Evolutionary conservation across 2,329 filamentous ascomycete species (phyloP).

Genomic region (Paecilomyces fulvus): DNA sequence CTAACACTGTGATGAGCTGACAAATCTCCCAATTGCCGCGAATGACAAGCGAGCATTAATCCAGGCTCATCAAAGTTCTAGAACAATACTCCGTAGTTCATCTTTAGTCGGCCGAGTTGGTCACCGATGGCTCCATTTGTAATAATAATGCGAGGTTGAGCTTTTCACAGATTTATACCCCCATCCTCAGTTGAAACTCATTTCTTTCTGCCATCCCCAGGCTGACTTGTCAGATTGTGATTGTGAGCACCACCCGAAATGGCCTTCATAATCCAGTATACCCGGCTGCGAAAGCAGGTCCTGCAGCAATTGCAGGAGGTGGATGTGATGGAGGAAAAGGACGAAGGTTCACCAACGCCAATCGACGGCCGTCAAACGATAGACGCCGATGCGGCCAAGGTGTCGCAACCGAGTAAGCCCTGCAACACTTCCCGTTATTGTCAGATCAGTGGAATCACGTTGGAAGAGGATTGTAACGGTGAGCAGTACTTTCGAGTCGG

Average conservation of each 20-base stretch:
- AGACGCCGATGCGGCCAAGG: neutral
- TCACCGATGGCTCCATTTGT: neutral
- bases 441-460: neutral
- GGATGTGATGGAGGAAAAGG: neutral
- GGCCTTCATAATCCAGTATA: neutral
- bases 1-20: neutral
- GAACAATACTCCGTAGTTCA: neutral
- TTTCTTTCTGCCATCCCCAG: neutral
- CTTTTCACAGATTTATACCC: neutral
- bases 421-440: neutral
- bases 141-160: neutral
- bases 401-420: neutral
- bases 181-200: neutral
- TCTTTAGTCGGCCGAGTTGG: neutral
- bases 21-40: neutral
- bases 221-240: neutral
- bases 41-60: neutral
- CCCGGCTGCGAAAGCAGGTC: neutral
- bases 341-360: neutral
- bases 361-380: no score
- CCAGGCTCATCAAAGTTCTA: neutral
- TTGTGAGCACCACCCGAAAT: neutral
- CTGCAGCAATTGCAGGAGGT: neutral
- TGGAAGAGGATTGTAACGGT: neutral
- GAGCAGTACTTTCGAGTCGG: constrained; percentile 28